Evolutionary conservation across 2,329 filamentous ascomycete genomes (phyloP).

Genomic region (Pezicula neosporulosa): DNA sequence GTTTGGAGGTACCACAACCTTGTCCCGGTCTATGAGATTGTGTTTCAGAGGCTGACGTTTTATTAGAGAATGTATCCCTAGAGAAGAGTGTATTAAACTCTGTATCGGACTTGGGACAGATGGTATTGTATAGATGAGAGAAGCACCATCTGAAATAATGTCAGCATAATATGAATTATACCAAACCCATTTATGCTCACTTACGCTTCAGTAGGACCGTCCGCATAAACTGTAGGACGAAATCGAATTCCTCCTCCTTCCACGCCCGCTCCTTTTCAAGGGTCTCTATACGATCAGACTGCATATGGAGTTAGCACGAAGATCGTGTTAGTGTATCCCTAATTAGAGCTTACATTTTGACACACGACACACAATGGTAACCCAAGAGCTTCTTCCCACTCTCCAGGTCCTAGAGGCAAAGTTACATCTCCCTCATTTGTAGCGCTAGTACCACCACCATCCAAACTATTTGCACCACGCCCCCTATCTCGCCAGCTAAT

Average conservation of each 20-base stretch:
- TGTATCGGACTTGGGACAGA: conserved; percentile 74
- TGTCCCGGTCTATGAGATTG: conserved; percentile 90
- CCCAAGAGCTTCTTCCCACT: conserved; percentile 89
- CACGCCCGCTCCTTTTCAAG: conserved; percentile 87
- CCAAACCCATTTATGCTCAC: conserved; percentile 29
- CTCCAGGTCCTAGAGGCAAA: conserved; percentile 78
- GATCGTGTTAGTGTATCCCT: background rate
- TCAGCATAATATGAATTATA: conserved; percentile 5
- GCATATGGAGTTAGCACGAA: conserved; percentile 19
- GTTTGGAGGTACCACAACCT: conserved; percentile 90
- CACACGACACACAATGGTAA: conserved; percentile 92
- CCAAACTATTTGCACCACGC: conserved; percentile 59
- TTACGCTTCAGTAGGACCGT: conserved; percentile 84
- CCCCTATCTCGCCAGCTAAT: conserved; percentile 73
- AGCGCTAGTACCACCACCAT: conserved; percentile 53
- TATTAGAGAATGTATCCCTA: conserved; percentile 81
- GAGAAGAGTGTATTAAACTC: conserved; percentile 76
- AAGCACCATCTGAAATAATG: conserved; percentile 63
- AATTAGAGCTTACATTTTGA: conserved; percentile 66
- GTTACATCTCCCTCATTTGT: conserved; percentile 66
- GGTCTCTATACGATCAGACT: conserved; percentile 55
- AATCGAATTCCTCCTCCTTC: conserved; percentile 96
- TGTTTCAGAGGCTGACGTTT: conserved; percentile 78
- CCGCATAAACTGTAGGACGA: conserved; percentile 87
- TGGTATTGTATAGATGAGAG: conserved; percentile 80